phyloP scores from a whole-genome alignment of 495 filamentous ascomycete species.

The Usnea hakonensis region DNA sequence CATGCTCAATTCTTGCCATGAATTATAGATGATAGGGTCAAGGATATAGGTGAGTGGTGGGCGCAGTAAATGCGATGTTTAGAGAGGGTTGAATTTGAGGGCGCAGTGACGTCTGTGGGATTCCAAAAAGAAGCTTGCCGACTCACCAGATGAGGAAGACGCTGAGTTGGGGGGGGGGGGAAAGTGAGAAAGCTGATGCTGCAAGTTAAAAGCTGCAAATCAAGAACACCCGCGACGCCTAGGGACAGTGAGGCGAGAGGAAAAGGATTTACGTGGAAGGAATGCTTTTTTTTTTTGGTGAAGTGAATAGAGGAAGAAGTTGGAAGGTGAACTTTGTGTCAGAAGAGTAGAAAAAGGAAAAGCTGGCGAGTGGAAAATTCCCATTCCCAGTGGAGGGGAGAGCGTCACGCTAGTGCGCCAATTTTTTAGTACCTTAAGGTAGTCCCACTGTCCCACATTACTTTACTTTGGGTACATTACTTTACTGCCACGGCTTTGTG shows the following conservation, averaged over 20 bases:
- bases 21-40: background rate
- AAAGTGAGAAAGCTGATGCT: constrained; percentile 21
- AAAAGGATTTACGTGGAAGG: constrained; percentile 19
- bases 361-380: constrained; percentile 13
- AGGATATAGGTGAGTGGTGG: background rate
- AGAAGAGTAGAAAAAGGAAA: constrained; percentile 13
- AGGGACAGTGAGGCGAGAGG: constrained; percentile 17
- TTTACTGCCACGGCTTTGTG: too few relatives aligned
- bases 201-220: constrained; percentile 24
- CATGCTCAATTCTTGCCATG: background rate
- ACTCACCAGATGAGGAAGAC: constrained; percentile 30
- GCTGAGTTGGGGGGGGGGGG: constrained; percentile 19
- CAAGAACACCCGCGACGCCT: constrained; percentile 26
- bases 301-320: constrained; percentile 7
- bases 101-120: constrained; percentile 3
- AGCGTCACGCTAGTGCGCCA: constrained; percentile 10
- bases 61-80: background rate
- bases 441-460: constrained; percentile 7
- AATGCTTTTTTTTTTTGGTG: constrained; percentile 16
- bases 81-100: background rate
- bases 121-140: background rate
- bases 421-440: constrained; percentile 7
- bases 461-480: too few relatives aligned
- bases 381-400: constrained; percentile 4
- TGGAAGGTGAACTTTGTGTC: constrained; percentile 2